These are phyloP conservation scores for Citrus unshiu DNA, from an alignment of 345 rosid genomes.

Conservation along the genomic window DNA sequence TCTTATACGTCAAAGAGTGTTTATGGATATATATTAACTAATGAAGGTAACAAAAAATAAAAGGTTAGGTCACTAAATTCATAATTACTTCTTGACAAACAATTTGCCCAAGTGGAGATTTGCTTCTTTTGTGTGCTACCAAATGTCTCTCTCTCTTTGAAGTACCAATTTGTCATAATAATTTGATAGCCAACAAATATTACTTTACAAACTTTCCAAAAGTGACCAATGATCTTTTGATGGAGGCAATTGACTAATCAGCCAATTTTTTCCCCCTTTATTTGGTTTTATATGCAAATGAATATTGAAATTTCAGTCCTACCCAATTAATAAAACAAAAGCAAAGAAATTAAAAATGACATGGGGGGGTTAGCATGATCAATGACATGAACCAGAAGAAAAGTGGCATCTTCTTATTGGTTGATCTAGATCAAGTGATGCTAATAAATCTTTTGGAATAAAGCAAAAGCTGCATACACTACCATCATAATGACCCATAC, in stretches of 20 bases:
- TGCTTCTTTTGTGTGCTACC: neutral
- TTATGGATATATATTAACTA: neutral
- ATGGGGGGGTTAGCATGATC: neutral
- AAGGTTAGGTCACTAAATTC: neutral
- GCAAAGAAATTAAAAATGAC: neutral
- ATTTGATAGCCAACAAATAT: neutral
- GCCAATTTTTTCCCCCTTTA: no score
- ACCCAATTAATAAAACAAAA: neutral
- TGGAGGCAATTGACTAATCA: neutral
- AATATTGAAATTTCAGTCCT: neutral
- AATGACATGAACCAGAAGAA: neutral
- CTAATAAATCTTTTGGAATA: constrained; percentile 7
- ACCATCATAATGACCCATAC: constrained; percentile 2
- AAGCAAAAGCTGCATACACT: constrained; percentile 17
- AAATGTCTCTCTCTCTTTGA: no score
- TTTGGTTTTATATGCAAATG: neutral
- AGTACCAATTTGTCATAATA: neutral
- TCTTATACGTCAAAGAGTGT: neutral
- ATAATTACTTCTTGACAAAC: neutral
- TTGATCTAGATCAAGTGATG: constrained; percentile 38
- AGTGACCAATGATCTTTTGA: neutral
- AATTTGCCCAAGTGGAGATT: neutral
- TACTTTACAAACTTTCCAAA: neutral
- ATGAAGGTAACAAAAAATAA: neutral
- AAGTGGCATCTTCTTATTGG: constrained; percentile 26